Percentiles rank a stretch among this genome's conserved stretches.
Conservation (phyloP, 345 rosid species). For the Lumnitzera racemosa region DNA sequence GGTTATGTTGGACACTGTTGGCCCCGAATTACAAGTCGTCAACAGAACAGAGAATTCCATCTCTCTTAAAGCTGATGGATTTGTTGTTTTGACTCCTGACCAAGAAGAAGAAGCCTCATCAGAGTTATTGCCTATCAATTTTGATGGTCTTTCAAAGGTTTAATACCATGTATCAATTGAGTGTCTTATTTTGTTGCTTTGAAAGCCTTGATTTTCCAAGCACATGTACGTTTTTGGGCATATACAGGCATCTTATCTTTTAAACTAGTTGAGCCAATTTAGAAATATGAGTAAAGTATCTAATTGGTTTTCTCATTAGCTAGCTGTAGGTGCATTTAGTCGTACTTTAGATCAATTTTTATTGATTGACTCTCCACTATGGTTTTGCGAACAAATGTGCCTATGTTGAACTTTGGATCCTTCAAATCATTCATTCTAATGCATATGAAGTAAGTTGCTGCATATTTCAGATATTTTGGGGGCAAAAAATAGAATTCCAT, state of each 20-base stretch:
- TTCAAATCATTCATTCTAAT: too few species aligned
- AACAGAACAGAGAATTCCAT: constrained; percentile 70
- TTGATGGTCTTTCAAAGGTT: constrained; percentile 80
- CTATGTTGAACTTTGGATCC: too few species aligned
- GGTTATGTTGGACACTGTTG: constrained; percentile 97
- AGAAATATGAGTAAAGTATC: too few species aligned
- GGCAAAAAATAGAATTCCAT: too few species aligned
- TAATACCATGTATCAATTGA: neutral
- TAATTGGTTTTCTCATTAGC: too few species aligned
- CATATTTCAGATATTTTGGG: too few species aligned
- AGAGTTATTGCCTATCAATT: constrained; percentile 83
- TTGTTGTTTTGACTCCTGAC: constrained; percentile 72
- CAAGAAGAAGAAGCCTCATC: constrained; percentile 76
- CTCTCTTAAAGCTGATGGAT: constrained; percentile 63
- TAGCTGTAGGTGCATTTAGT: too few species aligned
- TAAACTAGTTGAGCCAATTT: too few species aligned
- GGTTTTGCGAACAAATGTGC: too few species aligned
- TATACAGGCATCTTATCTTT: neutral
- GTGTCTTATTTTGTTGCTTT: neutral
- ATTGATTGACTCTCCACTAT: too few species aligned
- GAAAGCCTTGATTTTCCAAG: neutral
- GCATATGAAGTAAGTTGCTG: too few species aligned
- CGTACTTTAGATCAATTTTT: too few species aligned
- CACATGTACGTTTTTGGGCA: neutral
- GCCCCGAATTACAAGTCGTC: constrained; percentile 87